These are phyloP conservation scores for Mycena venus DNA, from an alignment of 768 basidiomycete species.

Conservation along the genomic window DNA sequence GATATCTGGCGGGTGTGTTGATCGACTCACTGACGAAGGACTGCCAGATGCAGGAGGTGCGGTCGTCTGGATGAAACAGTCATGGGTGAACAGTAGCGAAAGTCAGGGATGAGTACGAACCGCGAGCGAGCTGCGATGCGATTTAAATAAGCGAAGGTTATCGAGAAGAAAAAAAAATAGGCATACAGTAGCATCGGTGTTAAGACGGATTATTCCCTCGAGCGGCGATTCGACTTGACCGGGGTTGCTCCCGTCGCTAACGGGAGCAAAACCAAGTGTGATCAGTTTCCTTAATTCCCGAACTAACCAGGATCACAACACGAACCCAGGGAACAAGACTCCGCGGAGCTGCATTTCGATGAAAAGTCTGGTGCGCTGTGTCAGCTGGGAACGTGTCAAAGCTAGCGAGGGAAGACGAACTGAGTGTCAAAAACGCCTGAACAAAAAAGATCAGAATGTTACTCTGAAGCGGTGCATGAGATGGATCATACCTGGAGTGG, in stretches of 20 bases:
- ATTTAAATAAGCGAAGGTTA: too few relatives aligned
- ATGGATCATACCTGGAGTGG: slow-evolving; percentile 59
- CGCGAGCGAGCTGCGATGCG: slow-evolving; percentile 32
- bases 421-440: slow-evolving; percentile 60
- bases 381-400: too few relatives aligned
- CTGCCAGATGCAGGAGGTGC: slow-evolving; percentile 55
- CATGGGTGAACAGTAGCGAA: slow-evolving; percentile 41
- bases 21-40: slow-evolving; percentile 41
- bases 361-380: slow-evolving; percentile 35
- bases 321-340: slow-evolving; percentile 41
- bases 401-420: too few relatives aligned
- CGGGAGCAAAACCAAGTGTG: slow-evolving; percentile 31
- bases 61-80: slow-evolving; percentile 38
- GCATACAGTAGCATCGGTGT: slow-evolving; percentile 32
- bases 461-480: too few relatives aligned
- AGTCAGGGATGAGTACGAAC: slow-evolving; percentile 15
- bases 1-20: neutral
- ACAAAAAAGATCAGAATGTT: too few relatives aligned
- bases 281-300: too few relatives aligned
- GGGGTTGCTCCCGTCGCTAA: slow-evolving; percentile 36
- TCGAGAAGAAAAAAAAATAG: neutral
- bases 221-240: slow-evolving; percentile 36
- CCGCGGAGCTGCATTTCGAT: slow-evolving; percentile 49
- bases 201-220: slow-evolving; percentile 35
- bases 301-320: too few relatives aligned